Percentiles rank a stretch among this genome's conserved stretches.
phyloP scores from a whole-genome alignment of 257 asterid genomes.

The Solanum tacnaense region DNA sequence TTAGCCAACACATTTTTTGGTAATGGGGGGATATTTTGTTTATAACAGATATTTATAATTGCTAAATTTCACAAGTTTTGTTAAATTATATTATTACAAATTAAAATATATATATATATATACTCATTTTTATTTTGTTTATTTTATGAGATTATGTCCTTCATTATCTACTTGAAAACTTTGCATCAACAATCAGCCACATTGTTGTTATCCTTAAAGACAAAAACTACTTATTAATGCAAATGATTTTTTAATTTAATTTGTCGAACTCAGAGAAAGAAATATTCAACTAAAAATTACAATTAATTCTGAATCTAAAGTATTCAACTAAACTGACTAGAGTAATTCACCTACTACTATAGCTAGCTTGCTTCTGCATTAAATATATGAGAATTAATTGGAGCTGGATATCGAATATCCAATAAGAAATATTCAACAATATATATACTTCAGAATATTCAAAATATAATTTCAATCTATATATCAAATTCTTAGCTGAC shows the following conservation, averaged over 20 bases:
- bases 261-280: neutral
- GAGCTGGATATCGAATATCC: accelerated
- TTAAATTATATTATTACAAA: neutral
- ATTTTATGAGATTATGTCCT: neutral
- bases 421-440: neutral
- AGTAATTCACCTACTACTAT: neutral
- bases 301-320: neutral
- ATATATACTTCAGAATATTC: neutral
- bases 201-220: neutral
- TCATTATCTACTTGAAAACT: neutral
- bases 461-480: neutral
- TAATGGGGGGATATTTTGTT: neutral
- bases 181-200: neutral
- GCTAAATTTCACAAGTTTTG: neutral
- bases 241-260: neutral
- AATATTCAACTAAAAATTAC: neutral
- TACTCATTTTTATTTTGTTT: neutral
- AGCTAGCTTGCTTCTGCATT: neutral
- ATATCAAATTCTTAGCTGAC: neutral
- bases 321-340: neutral
- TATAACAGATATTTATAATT: neutral
- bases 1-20: neutral
- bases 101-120: no score
- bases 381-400: neutral
- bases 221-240: neutral